A percentile compares a stretch with the other conserved stretches of the same genome.
phyloP scores from a whole-genome alignment of 78 protist species.

The slime mould (Dictyostelium discoideum) region DNA sequence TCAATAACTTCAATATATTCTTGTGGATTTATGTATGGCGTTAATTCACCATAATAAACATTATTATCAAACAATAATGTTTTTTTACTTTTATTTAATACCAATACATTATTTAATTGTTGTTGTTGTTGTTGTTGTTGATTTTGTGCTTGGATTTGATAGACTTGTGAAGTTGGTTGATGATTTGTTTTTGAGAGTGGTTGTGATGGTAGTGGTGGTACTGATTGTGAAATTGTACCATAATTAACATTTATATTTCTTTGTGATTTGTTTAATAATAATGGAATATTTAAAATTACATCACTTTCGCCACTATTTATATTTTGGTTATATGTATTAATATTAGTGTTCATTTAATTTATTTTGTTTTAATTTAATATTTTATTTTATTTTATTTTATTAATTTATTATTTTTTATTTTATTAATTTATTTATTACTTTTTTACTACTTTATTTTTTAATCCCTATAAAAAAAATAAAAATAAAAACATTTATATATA shows the following conservation, averaged over 20 bases:
- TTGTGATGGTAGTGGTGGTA: not conserved
- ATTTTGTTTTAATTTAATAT: not conserved
- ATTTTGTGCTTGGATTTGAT: not conserved
- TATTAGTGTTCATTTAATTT: not conserved
- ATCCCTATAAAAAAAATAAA: not conserved
- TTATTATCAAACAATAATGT: not conserved
- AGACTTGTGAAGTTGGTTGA: not conserved
- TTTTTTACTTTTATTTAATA: not conserved
- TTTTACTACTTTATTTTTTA: not conserved
- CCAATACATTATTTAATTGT: not conserved
- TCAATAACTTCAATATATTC: not conserved
- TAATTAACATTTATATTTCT: not conserved
- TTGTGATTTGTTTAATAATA: slow-evolving; percentile 1
- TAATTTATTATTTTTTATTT: not conserved
- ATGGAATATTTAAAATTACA: not conserved
- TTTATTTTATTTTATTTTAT: not conserved
- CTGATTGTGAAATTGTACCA: not conserved
- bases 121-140: not conserved
- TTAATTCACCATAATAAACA: not conserved
- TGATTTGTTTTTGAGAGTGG: not conserved
- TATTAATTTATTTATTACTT: not conserved
- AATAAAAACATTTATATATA: not conserved
- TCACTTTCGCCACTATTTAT: not conserved
- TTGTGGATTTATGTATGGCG: not conserved
- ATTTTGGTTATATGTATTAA: not conserved